phyloP scores from a whole-genome alignment of 2,329 filamentous ascomycete species.

The Aspergillus luchuensis region DNA sequence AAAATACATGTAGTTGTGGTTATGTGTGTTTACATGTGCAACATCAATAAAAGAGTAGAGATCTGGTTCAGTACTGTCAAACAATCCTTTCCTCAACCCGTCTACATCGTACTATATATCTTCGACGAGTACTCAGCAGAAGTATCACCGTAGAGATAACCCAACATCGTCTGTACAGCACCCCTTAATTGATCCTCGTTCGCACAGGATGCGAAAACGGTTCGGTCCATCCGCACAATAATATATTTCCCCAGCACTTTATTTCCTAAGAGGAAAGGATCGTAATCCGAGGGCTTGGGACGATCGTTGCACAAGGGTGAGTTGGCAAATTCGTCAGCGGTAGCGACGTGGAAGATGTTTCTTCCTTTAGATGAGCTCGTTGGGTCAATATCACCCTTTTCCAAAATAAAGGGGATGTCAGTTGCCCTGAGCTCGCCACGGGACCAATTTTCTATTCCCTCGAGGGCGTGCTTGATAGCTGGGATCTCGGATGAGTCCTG shows the following conservation, averaged over 20 bases:
- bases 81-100: too few species aligned
- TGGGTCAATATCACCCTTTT: background rate
- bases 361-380: too few species aligned
- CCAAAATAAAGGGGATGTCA: constrained; percentile 15
- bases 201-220: constrained; percentile 37
- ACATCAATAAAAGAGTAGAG: too few species aligned
- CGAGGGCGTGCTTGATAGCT: background rate
- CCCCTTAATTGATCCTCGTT: constrained; percentile 23
- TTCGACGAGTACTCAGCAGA: too few species aligned
- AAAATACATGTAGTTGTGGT: too few species aligned
- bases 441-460: constrained; percentile 9
- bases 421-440: constrained; percentile 5
- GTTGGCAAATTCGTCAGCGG: constrained; percentile 31
- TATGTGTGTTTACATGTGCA: too few species aligned
- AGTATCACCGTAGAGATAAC: background rate
- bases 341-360: constrained; percentile 27
- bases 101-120: too few species aligned
- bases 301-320: constrained; percentile 32
- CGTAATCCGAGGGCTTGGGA: constrained; percentile 33
- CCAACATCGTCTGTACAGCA: background rate
- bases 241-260: constrained; percentile 29
- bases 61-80: too few species aligned
- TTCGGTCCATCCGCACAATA: constrained; percentile 37
- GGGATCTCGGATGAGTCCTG: constrained; percentile 7
- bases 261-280: constrained; percentile 27